Conservation (phyloP, 768 basidiomycete genomes). For the Auricularia sp. region DNA sequence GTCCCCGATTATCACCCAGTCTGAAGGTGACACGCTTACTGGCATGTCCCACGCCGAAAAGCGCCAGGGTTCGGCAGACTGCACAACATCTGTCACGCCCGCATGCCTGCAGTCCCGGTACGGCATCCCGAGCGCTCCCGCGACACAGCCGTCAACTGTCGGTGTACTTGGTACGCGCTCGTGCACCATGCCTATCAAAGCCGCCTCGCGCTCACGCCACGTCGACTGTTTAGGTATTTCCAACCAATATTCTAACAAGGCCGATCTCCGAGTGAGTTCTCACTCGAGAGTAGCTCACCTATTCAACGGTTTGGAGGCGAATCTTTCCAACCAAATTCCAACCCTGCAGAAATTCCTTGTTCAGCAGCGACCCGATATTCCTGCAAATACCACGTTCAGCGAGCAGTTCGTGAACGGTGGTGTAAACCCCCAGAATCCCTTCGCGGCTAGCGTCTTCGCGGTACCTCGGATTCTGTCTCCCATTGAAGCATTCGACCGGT, state of each 20-base stretch:
- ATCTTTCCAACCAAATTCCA: too few relatives aligned
- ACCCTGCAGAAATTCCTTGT: too few relatives aligned
- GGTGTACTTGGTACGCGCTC: neutral
- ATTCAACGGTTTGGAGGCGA: too few relatives aligned
- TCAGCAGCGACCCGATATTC: too few relatives aligned
- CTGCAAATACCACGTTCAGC: slow-evolving; percentile 13
- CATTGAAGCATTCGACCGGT: slow-evolving; percentile 18
- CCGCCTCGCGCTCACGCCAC: too few relatives aligned
- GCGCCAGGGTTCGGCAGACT: slow-evolving; percentile 16
- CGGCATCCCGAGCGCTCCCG: slow-evolving; percentile 15
- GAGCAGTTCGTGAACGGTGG: slow-evolving; percentile 21
- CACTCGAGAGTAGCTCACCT: too few relatives aligned
- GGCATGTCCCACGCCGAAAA: too few relatives aligned
- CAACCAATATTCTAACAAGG: too few relatives aligned
- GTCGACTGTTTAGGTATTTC: too few relatives aligned
- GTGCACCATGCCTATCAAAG: too few relatives aligned
- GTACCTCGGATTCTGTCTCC: slow-evolving; percentile 31
- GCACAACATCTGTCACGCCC: slow-evolving; percentile 22
- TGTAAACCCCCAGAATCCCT: slow-evolving; percentile 36
- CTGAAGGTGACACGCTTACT: neutral
- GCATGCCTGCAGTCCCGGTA: slow-evolving; percentile 32
- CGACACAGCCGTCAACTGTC: too few relatives aligned
- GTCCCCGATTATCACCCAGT: neutral
- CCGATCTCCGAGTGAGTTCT: too few relatives aligned
- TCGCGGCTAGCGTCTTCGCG: slow-evolving; percentile 31